Conservation (phyloP, 768 basidiomycete species). For the Auriscalpium vulgare region DNA sequence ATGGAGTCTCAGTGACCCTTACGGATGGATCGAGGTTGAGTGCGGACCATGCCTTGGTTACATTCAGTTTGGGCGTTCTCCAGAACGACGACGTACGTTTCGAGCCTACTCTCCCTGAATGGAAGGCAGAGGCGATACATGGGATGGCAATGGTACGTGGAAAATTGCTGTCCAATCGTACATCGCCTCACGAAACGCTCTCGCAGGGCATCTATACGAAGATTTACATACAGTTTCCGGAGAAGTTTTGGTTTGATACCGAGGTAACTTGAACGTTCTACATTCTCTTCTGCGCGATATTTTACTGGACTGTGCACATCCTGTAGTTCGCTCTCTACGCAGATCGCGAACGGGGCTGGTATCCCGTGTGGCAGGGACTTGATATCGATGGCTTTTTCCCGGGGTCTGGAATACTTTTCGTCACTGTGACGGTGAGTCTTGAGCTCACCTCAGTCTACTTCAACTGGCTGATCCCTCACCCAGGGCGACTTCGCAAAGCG, state of each 20-base stretch:
- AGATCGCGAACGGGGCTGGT: conserved; percentile 47
- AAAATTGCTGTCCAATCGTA: background rate
- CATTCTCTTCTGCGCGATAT: background rate
- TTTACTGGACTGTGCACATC: background rate
- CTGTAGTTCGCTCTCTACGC: conserved; percentile 49
- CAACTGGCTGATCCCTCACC: background rate
- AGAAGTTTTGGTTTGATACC: conserved; percentile 52
- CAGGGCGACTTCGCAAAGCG: conserved; percentile 58
- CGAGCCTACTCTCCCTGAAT: conserved; percentile 45
- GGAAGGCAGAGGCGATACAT: conserved; percentile 58
- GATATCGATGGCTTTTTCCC: conserved; percentile 52
- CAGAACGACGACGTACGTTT: conserved; percentile 56
- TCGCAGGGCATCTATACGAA: conserved; percentile 51
- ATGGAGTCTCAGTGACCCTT: conserved; percentile 41
- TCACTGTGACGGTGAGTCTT: conserved; percentile 36
- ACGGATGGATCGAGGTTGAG: conserved; percentile 33
- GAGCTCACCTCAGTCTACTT: background rate
- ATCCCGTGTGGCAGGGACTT: conserved; percentile 62
- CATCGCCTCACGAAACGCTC: background rate
- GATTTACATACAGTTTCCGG: conserved; percentile 55
- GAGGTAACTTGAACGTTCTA: conserved; percentile 22
- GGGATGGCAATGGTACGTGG: conserved; percentile 47
- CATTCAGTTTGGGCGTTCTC: conserved; percentile 64
- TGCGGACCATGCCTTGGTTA: conserved; percentile 55
- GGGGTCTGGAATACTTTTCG: conserved; percentile 50